A percentile compares a stretch with the other conserved stretches of the same genome.
Evolutionary conservation across 345 rosid species (phyloP).

Genomic region (Combretum micranthum): DNA sequence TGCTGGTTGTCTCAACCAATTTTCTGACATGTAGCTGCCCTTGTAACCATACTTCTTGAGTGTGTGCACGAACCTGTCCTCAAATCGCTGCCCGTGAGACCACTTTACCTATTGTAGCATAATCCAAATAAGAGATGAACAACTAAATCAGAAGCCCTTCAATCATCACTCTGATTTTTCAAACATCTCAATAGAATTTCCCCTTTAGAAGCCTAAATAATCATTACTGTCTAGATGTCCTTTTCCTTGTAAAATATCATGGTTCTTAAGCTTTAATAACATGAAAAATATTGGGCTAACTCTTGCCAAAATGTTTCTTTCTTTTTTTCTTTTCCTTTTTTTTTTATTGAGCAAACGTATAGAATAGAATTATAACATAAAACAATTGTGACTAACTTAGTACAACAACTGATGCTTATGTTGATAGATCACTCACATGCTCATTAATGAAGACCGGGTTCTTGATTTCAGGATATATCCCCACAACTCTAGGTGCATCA

Average conservation of each 20-base stretch:
- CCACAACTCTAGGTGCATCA: slow-evolving; percentile 81
- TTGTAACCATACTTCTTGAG: slow-evolving; percentile 74
- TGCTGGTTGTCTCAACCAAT: slow-evolving; percentile 75
- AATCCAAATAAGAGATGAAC: slow-evolving; percentile 8
- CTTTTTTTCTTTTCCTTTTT: too few species aligned
- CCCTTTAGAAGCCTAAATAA: too few species aligned
- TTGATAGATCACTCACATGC: slow-evolving; percentile 39
- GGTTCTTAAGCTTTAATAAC: too few species aligned
- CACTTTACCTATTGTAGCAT: slow-evolving; percentile 64
- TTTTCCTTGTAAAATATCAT: too few species aligned
- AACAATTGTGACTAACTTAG: too few species aligned
- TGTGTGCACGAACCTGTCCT: slow-evolving; percentile 66
- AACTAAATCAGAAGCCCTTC: too few species aligned
- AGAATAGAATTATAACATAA: background rate
- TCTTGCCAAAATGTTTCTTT: too few species aligned
- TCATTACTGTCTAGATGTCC: too few species aligned
- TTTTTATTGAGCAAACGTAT: background rate
- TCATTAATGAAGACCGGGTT: slow-evolving; percentile 83
- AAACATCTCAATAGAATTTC: too few species aligned
- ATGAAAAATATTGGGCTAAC: too few species aligned
- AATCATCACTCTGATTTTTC: too few species aligned
- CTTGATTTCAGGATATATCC: slow-evolving; percentile 97
- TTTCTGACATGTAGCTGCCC: slow-evolving; percentile 74
- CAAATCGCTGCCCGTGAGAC: slow-evolving; percentile 60
- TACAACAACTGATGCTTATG: background rate